phyloP scores from a whole-genome alignment of 495 filamentous ascomycete genomes.

The Hypomontagnella submonticulosa region DNA sequence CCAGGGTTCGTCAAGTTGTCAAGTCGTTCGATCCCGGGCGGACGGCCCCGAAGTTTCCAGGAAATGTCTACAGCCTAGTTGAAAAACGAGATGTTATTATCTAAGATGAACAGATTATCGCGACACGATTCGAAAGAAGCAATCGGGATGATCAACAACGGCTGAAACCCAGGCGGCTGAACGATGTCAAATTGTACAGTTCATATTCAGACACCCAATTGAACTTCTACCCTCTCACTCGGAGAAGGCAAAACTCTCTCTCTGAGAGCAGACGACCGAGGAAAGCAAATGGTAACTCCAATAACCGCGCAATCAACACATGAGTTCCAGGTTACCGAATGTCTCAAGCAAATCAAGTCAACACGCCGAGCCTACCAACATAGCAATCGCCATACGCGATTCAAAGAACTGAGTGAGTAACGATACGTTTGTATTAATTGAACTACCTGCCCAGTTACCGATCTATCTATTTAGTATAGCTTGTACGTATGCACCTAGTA shows the following conservation, averaged over 20 bases:
- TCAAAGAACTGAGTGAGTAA: too few relatives aligned
- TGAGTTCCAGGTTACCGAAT: too few relatives aligned
- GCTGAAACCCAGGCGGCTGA: conserved; percentile 51
- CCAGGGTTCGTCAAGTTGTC: neutral
- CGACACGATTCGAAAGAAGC: conserved; percentile 59
- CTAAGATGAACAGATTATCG: conserved; percentile 53
- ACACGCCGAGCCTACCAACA: too few relatives aligned
- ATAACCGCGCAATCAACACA: too few relatives aligned
- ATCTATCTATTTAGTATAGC: too few relatives aligned
- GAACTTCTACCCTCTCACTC: neutral
- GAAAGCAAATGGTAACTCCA: too few relatives aligned
- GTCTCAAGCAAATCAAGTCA: too few relatives aligned
- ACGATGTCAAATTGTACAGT: conserved; percentile 18
- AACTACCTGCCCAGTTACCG: too few relatives aligned
- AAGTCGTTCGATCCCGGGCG: neutral
- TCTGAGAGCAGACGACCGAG: too few relatives aligned
- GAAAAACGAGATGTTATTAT: conserved; percentile 50
- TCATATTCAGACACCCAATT: neutral
- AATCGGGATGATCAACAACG: conserved; percentile 64
- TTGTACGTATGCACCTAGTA: neutral
- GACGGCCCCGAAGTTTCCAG: neutral
- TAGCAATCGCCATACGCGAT: too few relatives aligned
- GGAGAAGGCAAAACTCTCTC: too few relatives aligned
- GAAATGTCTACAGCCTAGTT: conserved; percentile 47
- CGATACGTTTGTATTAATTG: too few relatives aligned